Base-by-base conservation (phyloP, 225 moss, liverwort and hornwort species). In the Rhytidiadelphus loreus region DNA sequence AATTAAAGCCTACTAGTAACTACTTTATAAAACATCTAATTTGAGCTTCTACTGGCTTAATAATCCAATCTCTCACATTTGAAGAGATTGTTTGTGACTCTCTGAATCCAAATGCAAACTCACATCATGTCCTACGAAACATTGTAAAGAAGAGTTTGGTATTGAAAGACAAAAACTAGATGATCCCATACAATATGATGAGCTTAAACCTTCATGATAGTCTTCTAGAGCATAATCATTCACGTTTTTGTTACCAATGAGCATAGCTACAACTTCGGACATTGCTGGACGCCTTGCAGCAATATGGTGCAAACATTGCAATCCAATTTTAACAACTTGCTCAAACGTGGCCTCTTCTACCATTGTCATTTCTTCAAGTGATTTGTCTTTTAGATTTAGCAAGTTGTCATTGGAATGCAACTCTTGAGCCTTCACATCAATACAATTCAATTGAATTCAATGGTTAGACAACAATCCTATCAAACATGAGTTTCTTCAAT, bases 401-500 rank as follows among this genome's bases (percentile, higher is more conserved):
- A 62, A 62, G 4, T 30, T 62, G 15, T 62, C 62, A 62, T 62
- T 62, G 30, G 62, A 15, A 62, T 30, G 62, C 62, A 62, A 62
- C 30, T 62, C 62, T 30, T 62, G 29, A 62, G 30, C 62, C 62
- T 62, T 15, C 29, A 62, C 30, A 29, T 62, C 15, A 62, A 30
- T 1, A 62, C 7, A 30, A 15, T 15, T 62, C 62, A 30, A 62
- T 30, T 3, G 15, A 62, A 7, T 29, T 61, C 29, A 61, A 14
- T 13, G 29, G 29, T 3, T 13, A 28, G 0, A 13, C 13, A 14
- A 61, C 28, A 61, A 29, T 14, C 15, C 13, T 29, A 61, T 7
- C 1, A 3, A 61, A 0, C 3, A 29, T 29, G 15, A 62, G 1
- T 8, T 15, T 15, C 30, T 14, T 62, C 15, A 15, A 2, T 7